Evolutionary conservation across 768 basidiomycete species (phyloP), one percentile per base, ranked within the genome.

Genomic region (Sporobolomyces phaffii): DNA sequence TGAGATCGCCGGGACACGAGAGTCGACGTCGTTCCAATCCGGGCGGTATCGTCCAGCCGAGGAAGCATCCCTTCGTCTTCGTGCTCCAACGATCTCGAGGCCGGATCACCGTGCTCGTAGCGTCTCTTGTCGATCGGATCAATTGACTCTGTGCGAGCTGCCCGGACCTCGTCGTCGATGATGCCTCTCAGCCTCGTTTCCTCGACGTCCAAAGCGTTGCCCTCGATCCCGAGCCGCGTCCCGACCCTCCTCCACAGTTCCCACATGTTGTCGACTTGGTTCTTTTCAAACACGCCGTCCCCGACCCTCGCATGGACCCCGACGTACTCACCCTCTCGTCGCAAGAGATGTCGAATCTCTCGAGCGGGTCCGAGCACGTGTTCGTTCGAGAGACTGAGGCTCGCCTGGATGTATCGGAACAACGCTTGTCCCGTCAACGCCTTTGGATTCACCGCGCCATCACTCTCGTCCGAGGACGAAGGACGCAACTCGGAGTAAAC

Each of bases 281-380:
- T 77, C 18, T 63, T 70, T 64, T 76, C 76, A 74, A 89, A 90
- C 0, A 76, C 68, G 1, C 87, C 86, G 67, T 89, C 87, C 3
- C 84, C 84, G 4, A 87, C 70, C 15, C 88, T 84, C 10, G 89
- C 76, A 72, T 89, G 87, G 6, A 81, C 82, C 2, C 83, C 86
- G 20, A 87, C 73, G 72, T 84, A 89, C 2, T 75, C 70, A 13
- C 60, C 69, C 50, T 34, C 80, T 81, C 17, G 38, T 38, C 44
- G 18, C 9, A 26, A 85, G 29, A 70, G 64, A 5, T 69, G 68
- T n/a, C 77, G 73, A 26, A 89, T 83, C 17, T 43, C 40, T 9
- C 53, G 26, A 40, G 53, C 53, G 5, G 53, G 53, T 7, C 29
- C 40, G 40, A 56, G 53, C 26, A 56, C 20, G 15, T 6, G 13